phyloP scores from a whole-genome alignment of 257 asterid genomes.

The Scutellaria galericulata region DNA sequence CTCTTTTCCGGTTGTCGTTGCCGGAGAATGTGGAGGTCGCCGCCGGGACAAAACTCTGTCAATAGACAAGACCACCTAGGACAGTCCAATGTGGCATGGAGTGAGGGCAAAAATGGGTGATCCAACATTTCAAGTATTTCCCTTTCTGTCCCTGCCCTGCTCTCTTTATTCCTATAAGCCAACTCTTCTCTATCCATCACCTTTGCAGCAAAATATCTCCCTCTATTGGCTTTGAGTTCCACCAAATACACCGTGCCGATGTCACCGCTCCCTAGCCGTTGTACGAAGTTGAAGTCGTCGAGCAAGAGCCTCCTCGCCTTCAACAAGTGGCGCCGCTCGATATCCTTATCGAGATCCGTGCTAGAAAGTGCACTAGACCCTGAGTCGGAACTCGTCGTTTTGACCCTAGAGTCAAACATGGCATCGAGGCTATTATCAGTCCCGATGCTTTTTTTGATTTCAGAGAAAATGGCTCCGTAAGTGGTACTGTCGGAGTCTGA shows the following conservation, averaged over 20 bases:
- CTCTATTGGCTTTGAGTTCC: slow-evolving; percentile 57
- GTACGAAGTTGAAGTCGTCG: slow-evolving; percentile 57
- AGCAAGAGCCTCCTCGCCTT: slow-evolving; percentile 37
- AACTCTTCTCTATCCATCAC: slow-evolving; percentile 83
- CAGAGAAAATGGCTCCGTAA: not conserved
- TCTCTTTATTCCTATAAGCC: slow-evolving; percentile 65
- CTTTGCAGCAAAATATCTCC: slow-evolving; percentile 71
- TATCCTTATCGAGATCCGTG: not conserved
- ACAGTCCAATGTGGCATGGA: slow-evolving; percentile 62
- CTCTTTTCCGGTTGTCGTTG: slow-evolving; percentile 68
- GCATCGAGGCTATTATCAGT: no score
- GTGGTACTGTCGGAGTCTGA: slow-evolving; percentile 37
- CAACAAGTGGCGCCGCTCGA: not conserved
- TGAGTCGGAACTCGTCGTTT: not conserved
- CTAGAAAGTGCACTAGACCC: not conserved
- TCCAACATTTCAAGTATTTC: slow-evolving; percentile 75
- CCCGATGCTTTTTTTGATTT: not conserved
- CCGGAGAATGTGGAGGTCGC: slow-evolving; percentile 81
- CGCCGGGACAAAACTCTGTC: slow-evolving; percentile 84
- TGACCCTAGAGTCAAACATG: not conserved
- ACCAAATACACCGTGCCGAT: slow-evolving; percentile 77
- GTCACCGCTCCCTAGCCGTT: slow-evolving; percentile 78
- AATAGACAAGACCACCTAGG: slow-evolving; percentile 71
- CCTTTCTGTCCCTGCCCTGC: slow-evolving; percentile 70
- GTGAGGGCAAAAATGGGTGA: slow-evolving; percentile 84